A percentile compares a stretch with the other conserved stretches of the same genome.
Conservation (phyloP, 164 flowering plant species). For the Magnolia changhungtana region DNA sequence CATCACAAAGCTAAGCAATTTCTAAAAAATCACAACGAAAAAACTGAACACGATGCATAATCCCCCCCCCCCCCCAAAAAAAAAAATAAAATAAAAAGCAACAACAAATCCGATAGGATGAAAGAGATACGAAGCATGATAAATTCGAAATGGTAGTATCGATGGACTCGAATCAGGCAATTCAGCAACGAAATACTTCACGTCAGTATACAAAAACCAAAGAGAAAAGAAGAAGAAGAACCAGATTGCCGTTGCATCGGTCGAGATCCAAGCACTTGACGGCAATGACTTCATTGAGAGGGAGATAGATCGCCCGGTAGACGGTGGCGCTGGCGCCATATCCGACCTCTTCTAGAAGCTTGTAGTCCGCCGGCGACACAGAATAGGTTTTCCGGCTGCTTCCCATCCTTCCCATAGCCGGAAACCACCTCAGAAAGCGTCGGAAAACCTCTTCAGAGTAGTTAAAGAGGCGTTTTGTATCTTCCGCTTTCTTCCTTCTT, state of each 20-base stretch:
- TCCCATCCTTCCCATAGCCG: conserved; percentile 52
- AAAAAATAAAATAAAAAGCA: too few relatives aligned
- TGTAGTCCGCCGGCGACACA: conserved; percentile 59
- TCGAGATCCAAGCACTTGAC: conserved; percentile 98
- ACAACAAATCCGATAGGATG: too few relatives aligned
- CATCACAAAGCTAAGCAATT: too few relatives aligned
- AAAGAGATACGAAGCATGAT: too few relatives aligned
- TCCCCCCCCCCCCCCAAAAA: too few relatives aligned
- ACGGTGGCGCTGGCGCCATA: conserved; percentile 92
- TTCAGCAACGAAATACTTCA: background rate
- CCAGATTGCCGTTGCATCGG: conserved; percentile 93
- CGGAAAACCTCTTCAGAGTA: conserved; percentile 5
- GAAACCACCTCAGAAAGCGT: background rate
- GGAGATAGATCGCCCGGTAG: conserved; percentile 84
- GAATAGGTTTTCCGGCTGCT: conserved; percentile 42
- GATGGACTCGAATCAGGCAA: too few relatives aligned
- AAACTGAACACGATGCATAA: too few relatives aligned
- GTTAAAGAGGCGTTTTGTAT: background rate
- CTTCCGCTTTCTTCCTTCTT: background rate
- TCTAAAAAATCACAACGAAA: too few relatives aligned
- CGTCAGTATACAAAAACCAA: background rate
- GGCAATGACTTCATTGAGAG: conserved; percentile 77
- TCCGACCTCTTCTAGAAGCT: conserved; percentile 87
- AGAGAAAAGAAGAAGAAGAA: conserved; percentile 20
- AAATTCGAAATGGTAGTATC: too few relatives aligned